Percentiles rank a stretch among this genome's conserved stretches.
Conservation (phyloP, 192 early-diverging fungal genomes). For the Coemansia sp. region DNA sequence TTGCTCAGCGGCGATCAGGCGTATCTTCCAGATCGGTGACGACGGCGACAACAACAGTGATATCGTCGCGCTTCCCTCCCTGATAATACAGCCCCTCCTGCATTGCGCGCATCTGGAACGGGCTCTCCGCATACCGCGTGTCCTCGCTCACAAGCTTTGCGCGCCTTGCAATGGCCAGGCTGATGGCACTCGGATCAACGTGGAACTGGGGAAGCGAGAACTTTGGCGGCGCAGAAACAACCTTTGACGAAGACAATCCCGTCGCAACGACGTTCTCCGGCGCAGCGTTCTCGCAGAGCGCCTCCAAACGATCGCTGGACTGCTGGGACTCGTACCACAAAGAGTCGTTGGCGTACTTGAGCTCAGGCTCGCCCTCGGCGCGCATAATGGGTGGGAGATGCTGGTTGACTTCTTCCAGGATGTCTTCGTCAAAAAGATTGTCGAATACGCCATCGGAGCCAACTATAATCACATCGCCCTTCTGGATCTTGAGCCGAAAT, state of each 20-base stretch:
- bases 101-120: conserved; percentile 91
- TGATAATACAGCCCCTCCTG: conserved; percentile 91
- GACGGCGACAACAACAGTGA: conserved; percentile 84
- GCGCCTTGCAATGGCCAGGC: conserved; percentile 72
- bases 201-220: conserved; percentile 51
- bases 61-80: conserved; percentile 96
- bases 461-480: conserved; percentile 90
- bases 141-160: conserved; percentile 83
- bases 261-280: conserved; percentile 10
- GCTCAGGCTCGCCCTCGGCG: conserved; percentile 42
- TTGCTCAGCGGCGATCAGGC: conserved; percentile 60
- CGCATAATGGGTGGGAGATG: conserved; percentile 45
- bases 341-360: conserved; percentile 50
- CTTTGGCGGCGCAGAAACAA: conserved; percentile 16
- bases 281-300: conserved; percentile 10
- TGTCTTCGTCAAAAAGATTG: conserved; percentile 97
- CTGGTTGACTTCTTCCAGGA: conserved; percentile 78
- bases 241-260: conserved; percentile 8
- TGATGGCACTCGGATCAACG: conserved; percentile 71
- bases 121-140: conserved; percentile 65
- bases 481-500: conserved; percentile 79
- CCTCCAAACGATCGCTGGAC: conserved; percentile 17
- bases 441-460: conserved; percentile 96
- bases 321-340: conserved; percentile 53
- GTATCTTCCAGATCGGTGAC: conserved; percentile 74